Evolutionary conservation across 192 early-diverging fungal genomes (phyloP), one percentile per base, ranked within the genome.

Genomic region (Spizellomyces punctatus): DNA sequence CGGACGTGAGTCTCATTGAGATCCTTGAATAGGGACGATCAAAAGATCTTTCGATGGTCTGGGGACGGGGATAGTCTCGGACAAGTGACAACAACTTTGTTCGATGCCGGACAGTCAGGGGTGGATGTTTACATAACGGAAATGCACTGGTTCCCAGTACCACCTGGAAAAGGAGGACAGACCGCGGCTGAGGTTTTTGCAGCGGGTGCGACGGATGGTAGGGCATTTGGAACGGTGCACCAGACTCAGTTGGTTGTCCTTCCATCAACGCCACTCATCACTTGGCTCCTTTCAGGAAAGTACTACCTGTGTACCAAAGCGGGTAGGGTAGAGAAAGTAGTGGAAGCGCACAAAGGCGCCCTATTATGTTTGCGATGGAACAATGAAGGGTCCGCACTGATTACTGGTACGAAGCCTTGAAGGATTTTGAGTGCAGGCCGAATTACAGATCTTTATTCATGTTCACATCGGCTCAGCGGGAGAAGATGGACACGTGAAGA

Each of bases 271-370:
- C 3, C n/a, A 55, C 47, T 17, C 10, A 43, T 12, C 50, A 12
- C 16, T 42, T 27, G 41, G 27, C 42, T 46, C 19, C 27, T 36
- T 36, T 36, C 48, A 86, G 86, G 86, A 10, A 87, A 83, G 46
- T 82, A 87, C 46, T 85, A 87, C 58, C 58, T 88, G 8, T 83
- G 79, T 58, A 68, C 79, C 14, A 88, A 87, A 58, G 64, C 49
- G 46, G 86, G 85, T 21, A 48, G 84, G 50, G 69, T 88, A 10
- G 86, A 88, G 44, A 87, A 87, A 71, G 58, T 58, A 6, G 85
- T 87, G 10, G 86, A 88, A 21, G 86, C 83, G 4, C 86, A 88
- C 61, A 79, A 81, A 58, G 86, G 86, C 9, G 86, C 86, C 0
- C 45, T 85, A 27, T 49, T 88, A 50, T 66, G 73, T 12, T 61